phyloP scores from a whole-genome alignment of 306 rosid species.

The Leucaena leucocephala region DNA sequence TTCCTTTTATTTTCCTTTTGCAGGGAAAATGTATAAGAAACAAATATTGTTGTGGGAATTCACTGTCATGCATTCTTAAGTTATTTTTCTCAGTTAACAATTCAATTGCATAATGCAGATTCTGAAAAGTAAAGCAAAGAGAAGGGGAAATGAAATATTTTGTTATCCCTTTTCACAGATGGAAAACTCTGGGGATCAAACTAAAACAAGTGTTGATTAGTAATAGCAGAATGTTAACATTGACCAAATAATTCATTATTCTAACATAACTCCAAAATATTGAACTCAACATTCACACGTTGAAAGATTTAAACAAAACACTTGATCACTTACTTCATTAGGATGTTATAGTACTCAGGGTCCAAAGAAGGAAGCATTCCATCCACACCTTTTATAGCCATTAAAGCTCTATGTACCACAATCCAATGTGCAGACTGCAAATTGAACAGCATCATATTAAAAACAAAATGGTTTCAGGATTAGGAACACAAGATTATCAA shows the following conservation, averaged over 20 bases:
- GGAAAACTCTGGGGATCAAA: too few species aligned
- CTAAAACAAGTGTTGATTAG: too few species aligned
- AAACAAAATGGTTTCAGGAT: neutral
- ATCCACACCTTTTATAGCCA: constrained; percentile 47
- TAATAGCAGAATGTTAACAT: constrained; percentile 4
- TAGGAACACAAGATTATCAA: too few species aligned
- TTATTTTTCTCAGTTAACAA: neutral
- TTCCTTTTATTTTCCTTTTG: neutral
- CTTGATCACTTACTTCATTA: too few species aligned
- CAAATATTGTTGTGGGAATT: too few species aligned
- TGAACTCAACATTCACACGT: constrained; percentile 1
- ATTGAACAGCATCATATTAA: constrained; percentile 26
- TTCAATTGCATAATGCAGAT: constrained; percentile 9
- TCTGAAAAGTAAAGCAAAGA: neutral
- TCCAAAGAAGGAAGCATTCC: too few species aligned
- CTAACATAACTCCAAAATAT: neutral
- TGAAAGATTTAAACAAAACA: neutral
- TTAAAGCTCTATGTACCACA: constrained; percentile 88
- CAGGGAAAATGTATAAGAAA: too few species aligned
- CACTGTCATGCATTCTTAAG: too few species aligned
- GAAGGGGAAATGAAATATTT: too few species aligned
- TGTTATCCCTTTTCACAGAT: too few species aligned
- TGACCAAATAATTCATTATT: neutral
- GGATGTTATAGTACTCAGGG: too few species aligned
- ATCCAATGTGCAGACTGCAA: constrained; percentile 92